Evolutionary conservation across 164 flowering plant species (phyloP).

Genomic region (Berberis vulgaris): DNA sequence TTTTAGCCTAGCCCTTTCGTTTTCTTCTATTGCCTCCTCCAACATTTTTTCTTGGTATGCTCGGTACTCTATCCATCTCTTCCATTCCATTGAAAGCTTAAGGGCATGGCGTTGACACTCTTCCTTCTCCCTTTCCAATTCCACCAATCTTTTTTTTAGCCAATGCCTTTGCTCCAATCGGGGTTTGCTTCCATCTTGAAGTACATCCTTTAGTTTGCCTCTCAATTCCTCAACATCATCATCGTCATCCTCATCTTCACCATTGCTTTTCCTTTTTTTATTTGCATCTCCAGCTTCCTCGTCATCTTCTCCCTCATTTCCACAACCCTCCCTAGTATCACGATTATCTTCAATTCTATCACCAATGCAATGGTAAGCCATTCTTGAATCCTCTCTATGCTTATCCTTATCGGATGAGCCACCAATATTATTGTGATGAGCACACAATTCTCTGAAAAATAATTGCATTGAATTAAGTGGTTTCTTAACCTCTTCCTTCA

Average conservation of each 20-base stretch:
- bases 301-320: conserved; percentile 23
- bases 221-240: conserved; percentile 27
- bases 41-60: conserved; percentile 87
- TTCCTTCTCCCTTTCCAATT: conserved; percentile 63
- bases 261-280: not conserved
- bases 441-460: conserved; percentile 95
- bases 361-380: too few relatives aligned
- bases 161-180: conserved; percentile 67
- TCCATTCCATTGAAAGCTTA: conserved; percentile 72
- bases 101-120: conserved; percentile 45
- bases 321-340: conserved; percentile 3
- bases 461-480: conserved; percentile 85
- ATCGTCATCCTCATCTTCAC: conserved; percentile 4
- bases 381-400: too few relatives aligned
- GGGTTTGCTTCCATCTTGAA: conserved; percentile 46
- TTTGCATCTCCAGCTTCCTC: conserved; percentile 15
- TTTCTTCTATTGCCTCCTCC: conserved; percentile 68
- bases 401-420: conserved; percentile 1
- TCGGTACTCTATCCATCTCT: conserved; percentile 78
- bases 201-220: conserved; percentile 30
- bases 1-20: conserved; percentile 60
- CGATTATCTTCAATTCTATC: too few relatives aligned
- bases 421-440: conserved; percentile 76
- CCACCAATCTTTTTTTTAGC: conserved; percentile 38
- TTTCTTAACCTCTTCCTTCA: conserved; percentile 82